A percentile compares a stretch with the other conserved stretches of the same genome.
Conservation (phyloP, 768 basidiomycete species). For the Tulasnella sp. region DNA sequence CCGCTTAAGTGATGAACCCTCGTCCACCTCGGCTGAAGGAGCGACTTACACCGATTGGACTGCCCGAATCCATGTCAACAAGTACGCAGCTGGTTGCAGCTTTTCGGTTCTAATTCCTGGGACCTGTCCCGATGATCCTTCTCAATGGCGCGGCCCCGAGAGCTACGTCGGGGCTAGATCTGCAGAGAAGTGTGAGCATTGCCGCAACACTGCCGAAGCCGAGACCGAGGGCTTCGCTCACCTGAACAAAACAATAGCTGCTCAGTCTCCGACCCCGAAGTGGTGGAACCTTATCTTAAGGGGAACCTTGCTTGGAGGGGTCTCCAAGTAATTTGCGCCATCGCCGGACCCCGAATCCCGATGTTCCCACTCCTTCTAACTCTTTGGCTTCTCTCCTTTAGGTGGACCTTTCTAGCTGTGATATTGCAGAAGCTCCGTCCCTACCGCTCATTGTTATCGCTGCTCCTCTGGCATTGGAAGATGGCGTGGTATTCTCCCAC, state of each 20-base stretch:
- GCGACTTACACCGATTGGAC: background rate
- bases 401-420: background rate
- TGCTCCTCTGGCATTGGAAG: background rate
- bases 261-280: conserved; percentile 1
- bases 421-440: background rate
- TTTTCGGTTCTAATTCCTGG: conserved; percentile 3
- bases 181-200: conserved; percentile 5
- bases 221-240: background rate
- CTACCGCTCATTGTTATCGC: background rate
- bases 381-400: background rate
- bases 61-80: background rate
- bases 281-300: background rate
- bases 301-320: background rate
- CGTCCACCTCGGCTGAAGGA: background rate
- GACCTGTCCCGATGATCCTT: background rate
- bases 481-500: background rate
- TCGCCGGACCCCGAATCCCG: background rate
- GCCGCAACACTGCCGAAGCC: background rate
- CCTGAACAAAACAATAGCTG: background rate
- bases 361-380: background rate
- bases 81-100: background rate
- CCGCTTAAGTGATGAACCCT: background rate
- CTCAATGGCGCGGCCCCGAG: background rate
- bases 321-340: conserved; percentile 5
- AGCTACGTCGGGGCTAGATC: background rate